Evolutionary conservation across 1,284 basidiomycete genomes (phyloP), one percentile per base, ranked within the genome.

Genomic region (Athelia sp.): DNA sequence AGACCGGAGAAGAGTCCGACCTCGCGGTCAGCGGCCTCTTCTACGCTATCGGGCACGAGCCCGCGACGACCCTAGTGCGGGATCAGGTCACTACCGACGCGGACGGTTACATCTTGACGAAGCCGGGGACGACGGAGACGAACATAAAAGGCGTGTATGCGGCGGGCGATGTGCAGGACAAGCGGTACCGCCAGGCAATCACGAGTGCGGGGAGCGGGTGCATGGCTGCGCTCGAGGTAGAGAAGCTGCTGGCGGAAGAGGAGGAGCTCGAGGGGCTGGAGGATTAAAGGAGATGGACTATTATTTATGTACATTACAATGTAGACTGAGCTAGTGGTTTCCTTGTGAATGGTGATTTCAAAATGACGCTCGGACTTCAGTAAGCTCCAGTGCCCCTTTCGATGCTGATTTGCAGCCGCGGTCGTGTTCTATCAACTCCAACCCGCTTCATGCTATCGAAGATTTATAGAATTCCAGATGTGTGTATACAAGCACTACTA

Each of bases 91-190:
- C 93, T 58, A 89, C 86, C 13, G 97, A 98, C 67, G 74, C 79
- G 6, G 96, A 98, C 54, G 96, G 97, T 11, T 99, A 99, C 72
- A 95, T 99, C 63, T 78, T 93, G 63, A 98, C 95, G 26, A 85
- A 93, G 9, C 95, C 97, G 3, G 97, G 97, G 13, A 98, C 95
- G n/a, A 88, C 95, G 13, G 87, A 95, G 71, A 98, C 96, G 2
- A 91, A 84, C 51, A 84, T 99, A 56, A 89, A 87, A 66, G 96
- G 96, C 57, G 92, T 99, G 31, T 99, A 95, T 68, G 96, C 97
- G 0, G 96, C 96, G n/a, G 96, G 97, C 56, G 97, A 99, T 63
- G 96, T 99, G 0, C 97, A 98, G 72, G 96, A 99, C 66, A 98
- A 98, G 74, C 78, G 87, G 51, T 98, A 96, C 69, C 75, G 95